These are phyloP conservation scores for Quercus dentata DNA, from an alignment of 306 rosid species.

Conservation along the genomic window DNA sequence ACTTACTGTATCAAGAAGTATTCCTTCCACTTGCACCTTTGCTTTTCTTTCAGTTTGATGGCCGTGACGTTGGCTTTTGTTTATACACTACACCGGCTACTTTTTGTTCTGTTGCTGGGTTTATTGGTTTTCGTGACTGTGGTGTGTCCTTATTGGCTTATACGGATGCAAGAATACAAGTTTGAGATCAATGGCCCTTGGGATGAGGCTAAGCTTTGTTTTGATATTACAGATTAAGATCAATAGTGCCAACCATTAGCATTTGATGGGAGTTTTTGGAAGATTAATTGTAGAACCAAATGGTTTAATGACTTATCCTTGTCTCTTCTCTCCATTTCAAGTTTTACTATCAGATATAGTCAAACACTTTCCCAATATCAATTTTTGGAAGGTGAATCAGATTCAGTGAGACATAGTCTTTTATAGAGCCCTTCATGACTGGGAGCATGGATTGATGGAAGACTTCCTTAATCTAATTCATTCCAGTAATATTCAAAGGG, in stretches of 20 bases:
- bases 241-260: neutral
- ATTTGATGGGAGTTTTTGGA: no score
- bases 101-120: conserved; percentile 57
- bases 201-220: conserved; percentile 98
- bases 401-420: no score
- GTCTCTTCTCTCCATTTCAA: no score
- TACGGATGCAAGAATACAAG: conserved; percentile 78
- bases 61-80: conserved; percentile 55
- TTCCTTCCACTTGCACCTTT: conserved; percentile 57
- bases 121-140: conserved; percentile 67
- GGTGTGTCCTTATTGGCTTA: conserved; percentile 89
- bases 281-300: no score
- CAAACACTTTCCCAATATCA: no score
- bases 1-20: conserved; percentile 71
- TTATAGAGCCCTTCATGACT: no score
- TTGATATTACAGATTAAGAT: conserved; percentile 70
- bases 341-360: no score
- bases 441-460: no score
- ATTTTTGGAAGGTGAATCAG: no score
- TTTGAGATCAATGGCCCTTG: conserved; percentile 94
- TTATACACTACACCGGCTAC: conserved; percentile 50
- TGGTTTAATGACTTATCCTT: no score
- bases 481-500: no score
- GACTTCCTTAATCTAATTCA: no score
- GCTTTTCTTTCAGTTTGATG: conserved; percentile 66